These are phyloP conservation scores for Peribolospora kevripleyi DNA, from an alignment of 768 basidiomycete genomes.

Conservation along the genomic window DNA sequence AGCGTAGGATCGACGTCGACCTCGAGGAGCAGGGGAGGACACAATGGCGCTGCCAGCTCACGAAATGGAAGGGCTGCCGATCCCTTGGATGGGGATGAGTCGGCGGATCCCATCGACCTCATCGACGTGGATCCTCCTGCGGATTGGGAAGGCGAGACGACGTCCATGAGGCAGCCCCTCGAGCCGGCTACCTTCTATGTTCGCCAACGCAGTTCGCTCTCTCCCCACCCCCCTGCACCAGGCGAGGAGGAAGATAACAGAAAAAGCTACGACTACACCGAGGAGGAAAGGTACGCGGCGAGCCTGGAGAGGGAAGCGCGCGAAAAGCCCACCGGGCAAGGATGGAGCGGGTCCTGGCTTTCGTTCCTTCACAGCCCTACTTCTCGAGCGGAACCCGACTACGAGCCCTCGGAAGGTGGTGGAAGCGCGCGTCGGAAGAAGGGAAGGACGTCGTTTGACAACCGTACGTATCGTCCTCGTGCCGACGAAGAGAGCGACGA, in stretches of 20 bases:
- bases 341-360: not conserved
- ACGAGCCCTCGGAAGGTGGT: constrained; percentile 1
- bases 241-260: too few relatives aligned
- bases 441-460: not conserved
- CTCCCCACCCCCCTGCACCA: too few relatives aligned
- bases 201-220: too few relatives aligned
- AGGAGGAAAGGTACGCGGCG: too few relatives aligned
- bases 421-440: not conserved
- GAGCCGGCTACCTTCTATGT: too few relatives aligned
- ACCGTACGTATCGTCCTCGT: too few relatives aligned
- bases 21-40: not conserved
- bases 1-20: not conserved
- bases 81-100: not conserved
- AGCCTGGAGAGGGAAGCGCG: too few relatives aligned
- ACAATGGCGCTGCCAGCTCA: not conserved
- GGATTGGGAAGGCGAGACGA: not conserved
- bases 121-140: not conserved
- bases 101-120: not conserved
- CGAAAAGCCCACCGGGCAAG: not conserved
- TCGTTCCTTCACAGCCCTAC: not conserved
- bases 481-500: too few relatives aligned
- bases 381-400: constrained; percentile 2
- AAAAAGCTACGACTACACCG: too few relatives aligned
- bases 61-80: not conserved
- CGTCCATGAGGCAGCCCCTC: too few relatives aligned